A percentile compares a stretch with the other conserved stretches of the same genome.
These are phyloP conservation scores for Malassezia brasiliensis DNA, from an alignment of 1,284 basidiomycete species.

Conservation along the genomic window DNA sequence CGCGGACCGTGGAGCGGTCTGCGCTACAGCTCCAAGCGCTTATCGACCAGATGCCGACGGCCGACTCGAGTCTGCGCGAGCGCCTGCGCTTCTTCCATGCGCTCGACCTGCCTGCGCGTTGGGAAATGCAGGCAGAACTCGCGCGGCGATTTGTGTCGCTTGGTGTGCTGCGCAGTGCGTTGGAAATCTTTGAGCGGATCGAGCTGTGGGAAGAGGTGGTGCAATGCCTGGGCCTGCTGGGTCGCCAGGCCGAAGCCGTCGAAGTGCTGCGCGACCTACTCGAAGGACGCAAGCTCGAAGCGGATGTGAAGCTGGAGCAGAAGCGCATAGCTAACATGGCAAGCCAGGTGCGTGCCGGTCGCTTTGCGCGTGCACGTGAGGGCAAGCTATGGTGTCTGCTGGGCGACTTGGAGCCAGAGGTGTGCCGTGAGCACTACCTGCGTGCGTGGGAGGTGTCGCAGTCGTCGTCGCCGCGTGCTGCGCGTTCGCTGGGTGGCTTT, in stretches of 20 bases:
- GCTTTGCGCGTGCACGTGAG: conserved; percentile 61
- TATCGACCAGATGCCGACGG: conserved; percentile 46
- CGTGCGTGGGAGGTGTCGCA: conserved; percentile 74
- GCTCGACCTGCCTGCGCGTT: conserved; percentile 39
- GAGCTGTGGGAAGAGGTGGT: conserved; percentile 48
- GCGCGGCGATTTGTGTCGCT: conserved; percentile 36
- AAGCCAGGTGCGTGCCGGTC: conserved; percentile 51
- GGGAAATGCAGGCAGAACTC: conserved; percentile 46
- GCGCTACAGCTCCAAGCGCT: conserved; percentile 46
- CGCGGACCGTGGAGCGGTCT: conserved; percentile 42
- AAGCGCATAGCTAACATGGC: conserved; percentile 19
- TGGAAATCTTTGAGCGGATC: conserved; percentile 43
- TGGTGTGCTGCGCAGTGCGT: conserved; percentile 40
- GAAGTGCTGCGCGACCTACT: conserved; percentile 42
- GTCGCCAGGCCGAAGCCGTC: conserved; percentile 33
- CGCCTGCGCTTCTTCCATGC: conserved; percentile 40
- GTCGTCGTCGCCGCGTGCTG: conserved; percentile 71
- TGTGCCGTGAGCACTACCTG: conserved; percentile 64
- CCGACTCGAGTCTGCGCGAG: conserved; percentile 45
- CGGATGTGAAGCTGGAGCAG: conserved; percentile 26
- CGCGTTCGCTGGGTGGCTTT: conserved; percentile 77
- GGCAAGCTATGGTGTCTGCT: conserved; percentile 93
- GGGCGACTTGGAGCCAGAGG: conserved; percentile 69
- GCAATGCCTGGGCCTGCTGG: conserved; percentile 37
- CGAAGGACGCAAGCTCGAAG: conserved; percentile 38